phyloP scores from a whole-genome alignment of 768 basidiomycete species.

The Tylopilus plumbeoviolaceoides region DNA sequence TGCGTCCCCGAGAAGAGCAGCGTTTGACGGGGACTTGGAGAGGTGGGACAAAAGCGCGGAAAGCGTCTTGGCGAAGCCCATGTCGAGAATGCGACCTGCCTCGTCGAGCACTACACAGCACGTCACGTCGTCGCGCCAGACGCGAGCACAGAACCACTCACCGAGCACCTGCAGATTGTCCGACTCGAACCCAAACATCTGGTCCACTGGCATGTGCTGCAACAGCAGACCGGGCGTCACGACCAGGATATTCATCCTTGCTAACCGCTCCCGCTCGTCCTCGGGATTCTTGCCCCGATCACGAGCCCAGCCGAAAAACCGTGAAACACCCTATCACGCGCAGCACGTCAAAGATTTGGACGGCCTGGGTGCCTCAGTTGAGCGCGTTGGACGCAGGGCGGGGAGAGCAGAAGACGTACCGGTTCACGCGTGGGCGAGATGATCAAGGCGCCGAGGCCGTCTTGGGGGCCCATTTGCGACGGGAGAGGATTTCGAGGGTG shows the following conservation, averaged over 20 bases:
- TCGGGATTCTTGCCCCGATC: conserved; percentile 93
- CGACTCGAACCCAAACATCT: conserved; percentile 91
- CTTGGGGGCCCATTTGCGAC: conserved; percentile 66
- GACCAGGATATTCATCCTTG: conserved; percentile 97
- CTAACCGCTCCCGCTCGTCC: conserved; percentile 83
- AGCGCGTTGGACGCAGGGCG: too few relatives aligned
- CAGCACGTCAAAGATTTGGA: conserved; percentile 96
- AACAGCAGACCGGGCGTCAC: conserved; percentile 93
- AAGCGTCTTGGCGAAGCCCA: conserved; percentile 89
- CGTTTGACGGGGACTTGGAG: conserved; percentile 87
- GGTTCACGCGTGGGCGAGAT: conserved; percentile 94
- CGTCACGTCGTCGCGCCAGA: not conserved
- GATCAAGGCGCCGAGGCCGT: conserved; percentile 82
- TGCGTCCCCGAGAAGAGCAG: conserved; percentile 97
- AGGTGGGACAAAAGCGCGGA: conserved; percentile 91
- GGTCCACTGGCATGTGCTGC: conserved; percentile 99
- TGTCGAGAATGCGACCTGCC: conserved; percentile 93
- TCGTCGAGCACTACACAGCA: conserved; percentile 78
- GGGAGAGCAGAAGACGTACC: conserved; percentile 40
- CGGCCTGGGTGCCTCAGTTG: conserved; percentile 51
- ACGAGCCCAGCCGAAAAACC: conserved; percentile 91
- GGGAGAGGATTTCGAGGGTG: conserved; percentile 58
- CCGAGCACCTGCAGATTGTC: conserved; percentile 89
- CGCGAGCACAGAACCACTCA: conserved; percentile 34
- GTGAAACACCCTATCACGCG: conserved; percentile 92